phyloP scores from a whole-genome alignment of 78 protist species.

The Speleostelium caveatum region DNA sequence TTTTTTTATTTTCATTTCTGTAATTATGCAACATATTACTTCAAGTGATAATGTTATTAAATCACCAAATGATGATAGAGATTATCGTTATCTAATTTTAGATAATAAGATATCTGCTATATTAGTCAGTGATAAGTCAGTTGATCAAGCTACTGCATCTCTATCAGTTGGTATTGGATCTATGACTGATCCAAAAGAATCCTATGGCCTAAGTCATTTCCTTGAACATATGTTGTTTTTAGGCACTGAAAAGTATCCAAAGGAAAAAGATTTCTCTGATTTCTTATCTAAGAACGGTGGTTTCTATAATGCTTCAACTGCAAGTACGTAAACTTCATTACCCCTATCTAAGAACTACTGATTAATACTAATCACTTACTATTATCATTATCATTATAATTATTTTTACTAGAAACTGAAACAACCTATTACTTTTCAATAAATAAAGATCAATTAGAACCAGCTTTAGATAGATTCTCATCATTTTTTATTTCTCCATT shows the following conservation, averaged over 20 bases:
- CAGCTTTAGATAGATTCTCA: slow-evolving; percentile 79
- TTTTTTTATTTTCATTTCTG: no score
- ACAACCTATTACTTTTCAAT: slow-evolving; percentile 41
- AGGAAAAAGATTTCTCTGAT: slow-evolving; percentile 42
- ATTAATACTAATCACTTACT: not conserved
- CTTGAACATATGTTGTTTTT: slow-evolving; percentile 86
- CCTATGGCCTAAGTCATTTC: slow-evolving; percentile 90
- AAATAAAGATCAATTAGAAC: slow-evolving; percentile 32
- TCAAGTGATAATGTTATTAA: not conserved
- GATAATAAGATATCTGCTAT: slow-evolving; percentile 41
- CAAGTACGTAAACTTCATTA: slow-evolving; percentile 6
- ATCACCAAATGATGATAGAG: slow-evolving; percentile 63
- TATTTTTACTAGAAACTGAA: not conserved
- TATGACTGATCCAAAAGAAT: slow-evolving; percentile 65
- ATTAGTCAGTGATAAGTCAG: slow-evolving; percentile 5
- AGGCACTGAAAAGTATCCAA: slow-evolving; percentile 80
- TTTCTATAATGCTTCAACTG: slow-evolving; percentile 22
- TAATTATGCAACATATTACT: no score
- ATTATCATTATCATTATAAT: not conserved
- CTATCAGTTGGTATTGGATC: slow-evolving; percentile 59
- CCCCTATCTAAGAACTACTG: not conserved
- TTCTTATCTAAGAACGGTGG: slow-evolving; percentile 17
- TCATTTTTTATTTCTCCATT: slow-evolving; percentile 74
- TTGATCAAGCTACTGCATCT: slow-evolving; percentile 33
- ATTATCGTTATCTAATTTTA: slow-evolving; percentile 38